Percentiles rank a stretch among this genome's conserved stretches.
phyloP scores from a whole-genome alignment of 2,329 filamentous ascomycete genomes.

The Fonsecaea nubica region DNA sequence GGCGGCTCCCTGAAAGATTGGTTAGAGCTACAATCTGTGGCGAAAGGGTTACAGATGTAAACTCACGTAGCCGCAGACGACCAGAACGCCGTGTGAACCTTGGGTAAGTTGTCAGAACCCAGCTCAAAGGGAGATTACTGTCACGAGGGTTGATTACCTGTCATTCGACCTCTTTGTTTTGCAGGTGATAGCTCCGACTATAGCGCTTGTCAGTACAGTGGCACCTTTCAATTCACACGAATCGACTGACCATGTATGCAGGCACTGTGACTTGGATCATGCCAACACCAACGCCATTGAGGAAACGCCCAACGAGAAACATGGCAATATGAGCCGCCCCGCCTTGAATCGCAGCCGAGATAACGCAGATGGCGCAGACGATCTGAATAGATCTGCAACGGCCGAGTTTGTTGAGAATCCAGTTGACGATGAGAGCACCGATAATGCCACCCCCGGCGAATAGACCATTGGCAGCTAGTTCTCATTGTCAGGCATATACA shows the following conservation, averaged over 20 bases:
- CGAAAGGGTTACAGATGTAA: slow-evolving; percentile 7
- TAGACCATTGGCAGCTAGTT: slow-evolving; percentile 29
- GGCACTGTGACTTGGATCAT: slow-evolving; percentile 43
- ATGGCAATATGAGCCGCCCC: slow-evolving; percentile 42
- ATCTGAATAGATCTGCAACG: slow-evolving; percentile 29
- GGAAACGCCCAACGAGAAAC: slow-evolving; percentile 50
- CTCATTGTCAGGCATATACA: slow-evolving; percentile 16
- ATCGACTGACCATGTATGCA: slow-evolving; percentile 36
- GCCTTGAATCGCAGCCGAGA: slow-evolving; percentile 31
- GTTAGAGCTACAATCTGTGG: background rate
- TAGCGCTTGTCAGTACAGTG: slow-evolving; percentile 13
- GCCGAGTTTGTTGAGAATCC: slow-evolving; percentile 33
- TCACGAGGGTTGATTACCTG: slow-evolving; percentile 14
- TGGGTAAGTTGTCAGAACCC: slow-evolving; percentile 13
- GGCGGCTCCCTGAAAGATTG: slow-evolving; percentile 11
- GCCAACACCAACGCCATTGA: slow-evolving; percentile 49
- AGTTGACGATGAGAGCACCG: slow-evolving; percentile 32
- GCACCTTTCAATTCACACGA: slow-evolving; percentile 5
- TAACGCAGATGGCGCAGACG: slow-evolving; percentile 28
- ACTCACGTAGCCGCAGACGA: slow-evolving; percentile 26
- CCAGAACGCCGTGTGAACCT: slow-evolving; percentile 24
- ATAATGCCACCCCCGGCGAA: slow-evolving; percentile 31
- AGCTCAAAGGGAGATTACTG: background rate
- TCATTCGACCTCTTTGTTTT: slow-evolving; percentile 30
- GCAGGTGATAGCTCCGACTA: slow-evolving; percentile 26